These are phyloP conservation scores for Sporobolus alterniflorus DNA, from an alignment of 202 grass and related monocot species.

Conservation along the genomic window DNA sequence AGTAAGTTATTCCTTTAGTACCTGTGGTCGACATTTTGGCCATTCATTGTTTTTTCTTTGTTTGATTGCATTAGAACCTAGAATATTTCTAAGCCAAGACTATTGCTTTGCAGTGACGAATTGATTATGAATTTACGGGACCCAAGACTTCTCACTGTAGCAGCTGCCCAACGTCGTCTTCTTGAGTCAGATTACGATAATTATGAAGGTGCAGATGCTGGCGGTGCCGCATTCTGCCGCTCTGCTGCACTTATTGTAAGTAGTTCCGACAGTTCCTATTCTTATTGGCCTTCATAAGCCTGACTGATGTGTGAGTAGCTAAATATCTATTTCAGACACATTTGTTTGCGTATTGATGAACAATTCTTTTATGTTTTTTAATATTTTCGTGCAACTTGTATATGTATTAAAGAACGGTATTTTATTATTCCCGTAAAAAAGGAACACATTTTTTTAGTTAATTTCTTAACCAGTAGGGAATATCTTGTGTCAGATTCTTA, in stretches of 20 bases:
- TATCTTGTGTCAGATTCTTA: neutral
- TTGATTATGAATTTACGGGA: slow-evolving; percentile 90
- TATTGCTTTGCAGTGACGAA: slow-evolving; percentile 69
- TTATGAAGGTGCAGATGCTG: slow-evolving; percentile 73
- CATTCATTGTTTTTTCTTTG: slow-evolving; percentile 10
- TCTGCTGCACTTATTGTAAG: slow-evolving; percentile 96
- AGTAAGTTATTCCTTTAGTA: slow-evolving; percentile 42
- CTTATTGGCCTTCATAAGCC: neutral
- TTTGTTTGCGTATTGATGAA: neutral
- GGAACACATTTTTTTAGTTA: slow-evolving; percentile 31
- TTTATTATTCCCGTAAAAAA: too few relatives aligned
- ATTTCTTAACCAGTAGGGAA: neutral
- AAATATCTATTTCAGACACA: neutral
- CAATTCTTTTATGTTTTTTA: neutral
- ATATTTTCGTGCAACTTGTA: neutral
- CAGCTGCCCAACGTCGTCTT: slow-evolving; percentile 78
- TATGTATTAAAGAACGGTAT: slow-evolving; percentile 4
- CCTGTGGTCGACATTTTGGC: neutral
- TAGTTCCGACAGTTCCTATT: neutral
- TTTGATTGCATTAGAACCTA: slow-evolving; percentile 11
- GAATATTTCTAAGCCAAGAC: slow-evolving; percentile 20
- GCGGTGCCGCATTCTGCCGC: slow-evolving; percentile 89
- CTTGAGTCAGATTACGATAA: slow-evolving; percentile 90
- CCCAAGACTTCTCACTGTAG: slow-evolving; percentile 91
- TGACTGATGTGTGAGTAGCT: neutral